phyloP scores from a whole-genome alignment of 176 grass and related monocot genomes.

The Oryza coarctata region DNA sequence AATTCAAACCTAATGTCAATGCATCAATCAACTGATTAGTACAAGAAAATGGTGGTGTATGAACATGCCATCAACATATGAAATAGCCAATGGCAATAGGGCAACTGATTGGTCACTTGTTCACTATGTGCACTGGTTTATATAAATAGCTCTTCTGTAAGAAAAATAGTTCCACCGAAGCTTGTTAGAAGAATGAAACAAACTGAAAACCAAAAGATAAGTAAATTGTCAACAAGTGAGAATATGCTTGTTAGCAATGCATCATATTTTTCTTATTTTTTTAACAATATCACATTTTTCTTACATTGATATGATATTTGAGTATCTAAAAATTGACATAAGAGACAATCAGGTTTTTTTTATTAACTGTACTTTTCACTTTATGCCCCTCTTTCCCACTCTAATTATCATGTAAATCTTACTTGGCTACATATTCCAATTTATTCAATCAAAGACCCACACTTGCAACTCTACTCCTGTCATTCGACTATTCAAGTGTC shows the following conservation, averaged over 20 bases:
- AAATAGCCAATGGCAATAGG: not conserved
- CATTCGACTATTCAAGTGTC: not conserved
- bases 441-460: not conserved
- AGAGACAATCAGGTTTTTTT: not conserved
- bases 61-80: not conserved
- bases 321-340: not conserved
- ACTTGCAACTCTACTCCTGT: not conserved
- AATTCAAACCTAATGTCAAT: slow-evolving; percentile 7
- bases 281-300: not conserved
- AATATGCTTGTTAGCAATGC: not conserved
- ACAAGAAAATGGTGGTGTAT: not conserved
- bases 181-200: not conserved
- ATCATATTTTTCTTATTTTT: not conserved
- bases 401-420: not conserved
- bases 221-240: not conserved
- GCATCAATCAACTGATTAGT: not conserved
- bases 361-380: not conserved
- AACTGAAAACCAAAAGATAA: not conserved
- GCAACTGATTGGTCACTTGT: not conserved
- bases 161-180: not conserved
- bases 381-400: not conserved
- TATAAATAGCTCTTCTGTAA: not conserved
- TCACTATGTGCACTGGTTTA: not conserved
- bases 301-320: not conserved
- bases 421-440: not conserved